phyloP scores from a whole-genome alignment of 192 early-diverging fungal species.

The Kickxella alabastrina region DNA sequence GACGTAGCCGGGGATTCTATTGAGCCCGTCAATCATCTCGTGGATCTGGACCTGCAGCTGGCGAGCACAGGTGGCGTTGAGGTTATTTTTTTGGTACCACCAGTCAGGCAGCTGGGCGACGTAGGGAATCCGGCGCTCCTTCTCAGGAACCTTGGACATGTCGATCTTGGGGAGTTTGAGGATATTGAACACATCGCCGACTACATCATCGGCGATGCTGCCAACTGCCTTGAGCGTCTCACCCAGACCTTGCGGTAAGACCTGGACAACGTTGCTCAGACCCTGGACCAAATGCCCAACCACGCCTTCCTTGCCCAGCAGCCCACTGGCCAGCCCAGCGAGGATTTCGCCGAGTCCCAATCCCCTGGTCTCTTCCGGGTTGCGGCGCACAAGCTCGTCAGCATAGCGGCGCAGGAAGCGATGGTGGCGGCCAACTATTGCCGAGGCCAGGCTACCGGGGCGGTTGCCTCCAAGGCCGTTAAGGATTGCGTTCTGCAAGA shows the following conservation, averaged over 20 bases:
- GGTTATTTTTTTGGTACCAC: slow-evolving; percentile 47
- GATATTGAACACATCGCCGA: slow-evolving; percentile 39
- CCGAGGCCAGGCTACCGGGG: slow-evolving; percentile 25
- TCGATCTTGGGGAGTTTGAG: slow-evolving; percentile 48
- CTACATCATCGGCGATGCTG: slow-evolving; percentile 31
- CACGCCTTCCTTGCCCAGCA: slow-evolving; percentile 32
- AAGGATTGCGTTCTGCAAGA: slow-evolving; percentile 42
- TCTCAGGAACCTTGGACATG: slow-evolving; percentile 37
- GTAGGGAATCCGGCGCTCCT: slow-evolving; percentile 46
- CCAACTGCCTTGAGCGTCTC: slow-evolving; percentile 50
- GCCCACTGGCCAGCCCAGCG: slow-evolving; percentile 26
- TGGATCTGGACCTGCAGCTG: slow-evolving; percentile 44
- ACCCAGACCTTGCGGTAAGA: slow-evolving; percentile 39
- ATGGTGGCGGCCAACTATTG: slow-evolving; percentile 27
- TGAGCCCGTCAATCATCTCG: slow-evolving; percentile 48
- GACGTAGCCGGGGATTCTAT: slow-evolving; percentile 45
- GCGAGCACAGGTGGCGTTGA: slow-evolving; percentile 44
- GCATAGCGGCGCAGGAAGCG: slow-evolving; percentile 37
- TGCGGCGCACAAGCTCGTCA: slow-evolving; percentile 22
- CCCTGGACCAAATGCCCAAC: slow-evolving; percentile 45
- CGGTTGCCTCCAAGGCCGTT: slow-evolving; percentile 30
- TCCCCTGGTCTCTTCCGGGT: slow-evolving; percentile 18
- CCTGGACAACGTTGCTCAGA: slow-evolving; percentile 43
- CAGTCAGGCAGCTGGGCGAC: slow-evolving; percentile 33
- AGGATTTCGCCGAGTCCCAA: slow-evolving; percentile 38